Conservation (phyloP, 2,329 filamentous ascomycete genomes). For the Monosporascus ibericus region DNA sequence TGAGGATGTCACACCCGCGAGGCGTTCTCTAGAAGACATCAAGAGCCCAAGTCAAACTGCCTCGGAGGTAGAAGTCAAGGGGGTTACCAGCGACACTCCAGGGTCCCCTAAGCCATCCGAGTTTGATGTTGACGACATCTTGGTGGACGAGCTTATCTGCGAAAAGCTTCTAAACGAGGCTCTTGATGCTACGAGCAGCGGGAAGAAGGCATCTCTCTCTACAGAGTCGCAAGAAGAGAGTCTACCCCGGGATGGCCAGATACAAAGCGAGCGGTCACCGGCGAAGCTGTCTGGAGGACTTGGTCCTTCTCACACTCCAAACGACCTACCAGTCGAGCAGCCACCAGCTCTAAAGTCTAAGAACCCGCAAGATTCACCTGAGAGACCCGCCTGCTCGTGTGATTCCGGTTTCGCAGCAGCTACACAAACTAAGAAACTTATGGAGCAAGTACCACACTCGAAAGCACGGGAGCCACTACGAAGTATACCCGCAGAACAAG, state of each 20-base stretch:
- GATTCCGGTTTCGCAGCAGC: background rate
- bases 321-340: background rate
- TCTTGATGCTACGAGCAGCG: conserved; percentile 1
- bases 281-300: background rate
- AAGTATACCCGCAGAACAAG: conserved; percentile 1
- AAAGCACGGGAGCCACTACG: conserved; percentile 7
- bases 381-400: background rate
- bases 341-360: background rate
- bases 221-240: background rate
- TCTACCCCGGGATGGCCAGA: background rate
- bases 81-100: background rate
- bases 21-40: conserved; percentile 4
- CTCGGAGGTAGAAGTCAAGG: background rate
- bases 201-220: background rate
- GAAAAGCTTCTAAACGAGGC: conserved; percentile 8
- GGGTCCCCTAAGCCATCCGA: background rate
- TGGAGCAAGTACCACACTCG: conserved; percentile 6
- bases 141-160: conserved; percentile 1
- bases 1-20: conserved; percentile 1
- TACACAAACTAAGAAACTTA: background rate
- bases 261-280: background rate
- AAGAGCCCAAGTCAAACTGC: conserved; percentile 1
- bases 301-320: background rate
- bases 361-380: too few relatives aligned
- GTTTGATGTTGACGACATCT: conserved; percentile 2